Base-by-base conservation (phyloP, 140 eudicot species). In the Senecio squalidus region DNA sequence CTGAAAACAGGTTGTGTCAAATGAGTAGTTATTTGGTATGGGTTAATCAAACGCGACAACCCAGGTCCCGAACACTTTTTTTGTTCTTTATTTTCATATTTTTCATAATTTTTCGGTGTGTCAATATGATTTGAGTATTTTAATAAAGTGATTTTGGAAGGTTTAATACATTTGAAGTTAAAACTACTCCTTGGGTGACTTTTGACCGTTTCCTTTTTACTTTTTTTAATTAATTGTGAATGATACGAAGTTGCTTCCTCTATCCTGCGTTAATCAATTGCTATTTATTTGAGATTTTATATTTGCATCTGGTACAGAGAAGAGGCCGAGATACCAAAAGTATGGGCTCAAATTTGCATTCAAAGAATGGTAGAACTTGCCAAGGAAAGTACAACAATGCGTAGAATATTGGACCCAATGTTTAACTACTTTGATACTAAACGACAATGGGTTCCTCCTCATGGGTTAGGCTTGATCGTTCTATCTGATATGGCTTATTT, bases 261-360 rank as follows among this genome's bases (percentile, higher is more conserved):
- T 31, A 31, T 6, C 52, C 23, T 52, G 23, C 5, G 29, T 36
- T 18, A 23, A 16, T 27, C 58, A 23, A 0, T 38, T 28, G 9
- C 57, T 29, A 28, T 20, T 57, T 36, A 24, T 25, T 47, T 48
- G 6, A 15, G 3, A 16, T 4, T 58, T 14, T 24, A 17, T 40
- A 23, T 45, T 23, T 46, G 59, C 38, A 30, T 69, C 36, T 25
- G 60, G 31, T 60, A 67, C 74, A 92, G 98, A 62, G 95, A 92
- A 61, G 98, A 92, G 78, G 71, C 63, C 7, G 94, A 87, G 61
- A 72, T 77, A 57, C 98, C 98, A 28, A 79, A 88, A 79, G 71
- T 87, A 31, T 92, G 98, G 98, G 98, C 94, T 39, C 93, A 82
- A 74, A 87, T 92, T 26, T 92, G 96, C 76, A 70, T 87, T 36